Conservation (phyloP, 345 rosid species). For the Populus pruinosa region DNA sequence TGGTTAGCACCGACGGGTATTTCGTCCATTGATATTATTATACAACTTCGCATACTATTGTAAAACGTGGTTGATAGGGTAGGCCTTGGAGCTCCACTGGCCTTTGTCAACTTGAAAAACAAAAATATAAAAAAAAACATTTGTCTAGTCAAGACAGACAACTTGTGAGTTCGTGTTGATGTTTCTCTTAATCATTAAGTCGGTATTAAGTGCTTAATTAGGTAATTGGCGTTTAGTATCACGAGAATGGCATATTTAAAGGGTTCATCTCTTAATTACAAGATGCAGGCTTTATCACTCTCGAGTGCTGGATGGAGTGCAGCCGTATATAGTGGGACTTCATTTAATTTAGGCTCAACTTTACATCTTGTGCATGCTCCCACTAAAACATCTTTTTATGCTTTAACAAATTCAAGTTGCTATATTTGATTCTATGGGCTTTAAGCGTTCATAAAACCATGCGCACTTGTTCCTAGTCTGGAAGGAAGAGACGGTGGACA, state of each 20-base stretch:
- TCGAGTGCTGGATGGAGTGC: neutral
- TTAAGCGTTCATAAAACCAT: neutral
- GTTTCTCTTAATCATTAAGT: neutral
- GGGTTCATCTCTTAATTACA: neutral
- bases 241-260: no score
- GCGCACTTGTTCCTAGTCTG: neutral
- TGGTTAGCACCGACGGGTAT: no score
- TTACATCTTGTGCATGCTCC: neutral
- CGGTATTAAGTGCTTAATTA: neutral
- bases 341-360: neutral
- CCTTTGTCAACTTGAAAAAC: no score
- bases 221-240: neutral
- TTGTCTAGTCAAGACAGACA: no score
- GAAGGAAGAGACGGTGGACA: neutral
- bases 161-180: no score
- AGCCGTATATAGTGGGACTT: neutral
- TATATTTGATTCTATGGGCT: neutral
- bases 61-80: no score
- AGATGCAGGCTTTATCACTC: neutral
- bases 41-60: no score
- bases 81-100: no score
- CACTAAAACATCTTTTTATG: neutral
- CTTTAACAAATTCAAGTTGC: conserved; percentile 1
- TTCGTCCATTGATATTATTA: no score
- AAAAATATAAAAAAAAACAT: no score